A percentile compares a stretch with the other conserved stretches of the same genome.
phyloP scores from a whole-genome alignment of 495 filamentous ascomycete genomes.

The Lophiostoma macrostomum region DNA sequence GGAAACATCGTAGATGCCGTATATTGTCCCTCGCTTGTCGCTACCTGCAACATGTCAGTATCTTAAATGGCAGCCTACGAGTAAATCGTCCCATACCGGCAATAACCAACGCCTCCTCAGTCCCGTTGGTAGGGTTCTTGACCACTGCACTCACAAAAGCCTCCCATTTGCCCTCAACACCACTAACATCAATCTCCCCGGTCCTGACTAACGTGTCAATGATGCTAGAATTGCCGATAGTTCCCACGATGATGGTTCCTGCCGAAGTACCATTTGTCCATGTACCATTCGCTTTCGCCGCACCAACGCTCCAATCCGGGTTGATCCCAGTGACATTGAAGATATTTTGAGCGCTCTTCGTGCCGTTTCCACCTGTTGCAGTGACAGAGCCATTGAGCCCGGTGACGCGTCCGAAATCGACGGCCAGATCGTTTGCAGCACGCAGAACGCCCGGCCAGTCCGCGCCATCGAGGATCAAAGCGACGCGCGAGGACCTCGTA shows the following conservation, averaged over 20 bases:
- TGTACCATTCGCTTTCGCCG: neutral
- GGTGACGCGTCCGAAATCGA: conserved; percentile 70
- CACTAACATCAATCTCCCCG: conserved; percentile 55
- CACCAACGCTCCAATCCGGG: conserved; percentile 23
- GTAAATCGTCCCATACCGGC: too few relatives aligned
- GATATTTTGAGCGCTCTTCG: conserved; percentile 41
- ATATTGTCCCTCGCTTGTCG: conserved; percentile 68
- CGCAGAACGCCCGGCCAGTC: conserved; percentile 69
- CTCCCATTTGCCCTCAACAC: conserved; percentile 65
- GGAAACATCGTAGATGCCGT: conserved; percentile 68
- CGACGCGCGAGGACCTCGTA: conserved; percentile 36
- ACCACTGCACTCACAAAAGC: conserved; percentile 61
- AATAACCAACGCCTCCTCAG: conserved; percentile 62
- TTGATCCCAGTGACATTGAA: conserved; percentile 42
- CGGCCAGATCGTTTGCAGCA: conserved; percentile 61
- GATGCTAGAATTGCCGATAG: conserved; percentile 59
- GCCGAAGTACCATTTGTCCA: neutral
- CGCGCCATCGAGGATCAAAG: conserved; percentile 51
- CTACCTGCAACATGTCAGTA: conserved; percentile 40
- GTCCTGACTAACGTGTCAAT: conserved; percentile 54
- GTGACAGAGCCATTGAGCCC: conserved; percentile 52
- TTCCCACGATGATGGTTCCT: conserved; percentile 66
- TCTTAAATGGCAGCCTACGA: too few relatives aligned
- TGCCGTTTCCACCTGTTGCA: conserved; percentile 31
- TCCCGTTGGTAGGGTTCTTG: conserved; percentile 55